These are phyloP conservation scores for Macaranga tanarius DNA, from an alignment of 441 rosid species.

Conservation along the genomic window DNA sequence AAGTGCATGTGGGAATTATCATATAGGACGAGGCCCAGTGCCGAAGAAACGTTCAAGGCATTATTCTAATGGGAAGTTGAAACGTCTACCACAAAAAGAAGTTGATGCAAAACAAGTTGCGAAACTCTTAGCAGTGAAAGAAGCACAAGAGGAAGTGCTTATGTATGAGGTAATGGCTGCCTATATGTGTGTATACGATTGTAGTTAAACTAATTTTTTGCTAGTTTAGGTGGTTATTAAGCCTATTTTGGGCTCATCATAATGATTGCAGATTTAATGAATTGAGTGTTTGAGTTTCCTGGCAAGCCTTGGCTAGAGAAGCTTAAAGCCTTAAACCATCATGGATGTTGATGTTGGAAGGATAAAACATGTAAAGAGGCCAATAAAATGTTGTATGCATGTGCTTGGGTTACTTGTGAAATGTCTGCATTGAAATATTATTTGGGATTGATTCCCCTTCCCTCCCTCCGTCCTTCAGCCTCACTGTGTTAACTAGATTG, in stretches of 20 bases:
- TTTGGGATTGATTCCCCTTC: background rate
- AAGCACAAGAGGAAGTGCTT: constrained; percentile 73
- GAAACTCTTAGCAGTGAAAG: constrained; percentile 53
- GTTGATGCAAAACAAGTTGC: constrained; percentile 57
- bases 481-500: background rate
- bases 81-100: constrained; percentile 43
- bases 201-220: background rate
- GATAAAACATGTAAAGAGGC: background rate
- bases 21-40: constrained; percentile 39
- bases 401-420: background rate
- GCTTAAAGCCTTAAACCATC: background rate
- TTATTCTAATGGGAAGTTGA: constrained; percentile 47
- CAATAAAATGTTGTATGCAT: background rate
- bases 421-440: background rate
- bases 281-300: background rate
- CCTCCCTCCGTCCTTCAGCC: background rate
- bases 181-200: background rate
- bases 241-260: background rate
- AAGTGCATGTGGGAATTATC: constrained; percentile 43
- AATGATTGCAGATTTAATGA: background rate
- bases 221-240: background rate
- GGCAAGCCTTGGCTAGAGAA: background rate
- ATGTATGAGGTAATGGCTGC: constrained; percentile 52
- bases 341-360: background rate
- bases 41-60: constrained; percentile 59